Conservation (phyloP, 164 flowering plant species). For the Chimonanthus salicifolius region DNA sequence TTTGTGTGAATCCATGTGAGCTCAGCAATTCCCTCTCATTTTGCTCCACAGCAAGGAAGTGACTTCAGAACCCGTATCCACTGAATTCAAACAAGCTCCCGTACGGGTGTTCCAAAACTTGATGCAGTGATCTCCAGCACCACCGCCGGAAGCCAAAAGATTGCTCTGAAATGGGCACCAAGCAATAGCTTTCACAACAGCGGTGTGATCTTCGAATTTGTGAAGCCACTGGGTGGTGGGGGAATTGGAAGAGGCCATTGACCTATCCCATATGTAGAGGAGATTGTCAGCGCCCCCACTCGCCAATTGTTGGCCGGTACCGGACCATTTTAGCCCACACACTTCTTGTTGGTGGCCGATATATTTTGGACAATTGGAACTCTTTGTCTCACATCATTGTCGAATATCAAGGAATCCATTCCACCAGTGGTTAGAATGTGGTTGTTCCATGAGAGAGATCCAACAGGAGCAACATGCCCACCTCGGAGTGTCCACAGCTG, state of each 20-base stretch:
- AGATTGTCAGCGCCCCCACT: slow-evolving; percentile 64
- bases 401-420: not conserved
- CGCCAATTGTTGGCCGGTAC: slow-evolving; percentile 52
- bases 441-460: not conserved
- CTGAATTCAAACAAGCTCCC: slow-evolving; percentile 55
- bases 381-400: slow-evolving; percentile 29
- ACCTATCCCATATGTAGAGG: slow-evolving; percentile 51
- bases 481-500: not conserved
- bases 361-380: slow-evolving; percentile 40
- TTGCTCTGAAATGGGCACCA: slow-evolving; percentile 71
- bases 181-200: slow-evolving; percentile 61
- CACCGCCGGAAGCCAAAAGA: slow-evolving; percentile 56
- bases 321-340: slow-evolving; percentile 65
- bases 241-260: slow-evolving; percentile 31
- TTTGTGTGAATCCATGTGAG: slow-evolving; percentile 53
- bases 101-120: slow-evolving; percentile 66
- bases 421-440: not conserved
- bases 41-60: slow-evolving; percentile 59
- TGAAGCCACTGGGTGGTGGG: slow-evolving; percentile 50
- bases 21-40: slow-evolving; percentile 55
- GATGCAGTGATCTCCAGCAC: slow-evolving; percentile 50
- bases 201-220: slow-evolving; percentile 54
- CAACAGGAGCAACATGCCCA: not conserved
- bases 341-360: slow-evolving; percentile 56
- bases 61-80: slow-evolving; percentile 63